Base-by-base conservation (phyloP, 495 filamentous ascomycete species). In the Baudoinia panamericana region DNA sequence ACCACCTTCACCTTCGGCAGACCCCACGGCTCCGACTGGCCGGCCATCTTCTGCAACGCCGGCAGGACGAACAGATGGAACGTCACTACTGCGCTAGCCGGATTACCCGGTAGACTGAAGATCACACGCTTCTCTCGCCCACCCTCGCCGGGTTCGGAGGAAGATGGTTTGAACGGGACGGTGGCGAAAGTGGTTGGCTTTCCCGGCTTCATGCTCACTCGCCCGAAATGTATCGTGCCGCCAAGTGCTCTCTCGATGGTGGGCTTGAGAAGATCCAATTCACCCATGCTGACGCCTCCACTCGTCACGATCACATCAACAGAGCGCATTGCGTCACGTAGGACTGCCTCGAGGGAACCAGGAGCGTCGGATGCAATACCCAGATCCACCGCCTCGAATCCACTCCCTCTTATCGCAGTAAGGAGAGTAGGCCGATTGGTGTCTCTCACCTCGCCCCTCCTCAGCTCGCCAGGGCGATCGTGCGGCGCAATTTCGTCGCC, bases 161-260 rank as follows among this genome's bases (percentile, higher is more conserved):
- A 24, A 45, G 48, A 23, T 58, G 56, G 45, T 38, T 73, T 74
- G 55, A 70, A 63, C 2, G 82, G 77, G 3, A 96, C 69, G 0
- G 85, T 95, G 4, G 92, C 90, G 52, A 96, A 99, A 2, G 92
- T 96, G 8, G 86, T 93, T 3, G 90, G 90, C 58, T 95, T 96
- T 15, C 90, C 90, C 0, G 90, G 90, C 63, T 96, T 96, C 90
- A 99, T 96, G 20, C 78, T 72, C 5, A 96, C 92, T 20, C 92
- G 77, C 28, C 90, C 90, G 55, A 99, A 99, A 59, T 96, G 90
- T 52, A 99, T 93, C 0, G 81, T 93, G 11, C 90, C 90, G 42
- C 84, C 82, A 4, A 96, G 72, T 2, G 75, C 68, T 38, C 87
- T 78, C 63, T 96, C 90, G 55, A 99, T 84, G 4, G 86, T 95